Percentiles rank a stretch among this genome's conserved stretches.
Evolutionary conservation across 768 basidiomycete species (phyloP).

Genomic region (Infundibulicybe gibba): DNA sequence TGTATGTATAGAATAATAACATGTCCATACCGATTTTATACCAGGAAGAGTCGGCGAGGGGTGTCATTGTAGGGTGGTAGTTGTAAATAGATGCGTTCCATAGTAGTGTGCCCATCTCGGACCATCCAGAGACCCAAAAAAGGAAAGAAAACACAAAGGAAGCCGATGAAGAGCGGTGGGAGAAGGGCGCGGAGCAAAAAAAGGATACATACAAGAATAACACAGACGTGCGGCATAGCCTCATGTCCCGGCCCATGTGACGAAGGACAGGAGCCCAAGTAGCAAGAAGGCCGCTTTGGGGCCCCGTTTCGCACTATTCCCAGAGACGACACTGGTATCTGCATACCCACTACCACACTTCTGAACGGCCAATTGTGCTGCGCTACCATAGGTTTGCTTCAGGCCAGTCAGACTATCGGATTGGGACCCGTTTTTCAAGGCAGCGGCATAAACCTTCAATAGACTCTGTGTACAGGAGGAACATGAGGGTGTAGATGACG

Average conservation of each 20-base stretch:
- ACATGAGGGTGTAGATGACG: constrained; percentile 49
- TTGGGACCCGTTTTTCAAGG: constrained; percentile 28
- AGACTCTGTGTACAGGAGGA: constrained; percentile 59
- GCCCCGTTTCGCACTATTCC: not conserved
- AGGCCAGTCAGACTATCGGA: constrained; percentile 20
- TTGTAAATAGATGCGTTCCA: no score
- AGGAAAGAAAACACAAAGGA: not conserved
- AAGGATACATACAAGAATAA: not conserved
- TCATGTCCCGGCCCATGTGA: not conserved
- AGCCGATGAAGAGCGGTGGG: not conserved
- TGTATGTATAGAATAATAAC: no score
- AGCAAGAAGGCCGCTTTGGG: constrained; percentile 3
- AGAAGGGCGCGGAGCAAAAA: not conserved
- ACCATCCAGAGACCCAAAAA: not conserved
- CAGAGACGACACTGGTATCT: constrained; percentile 3
- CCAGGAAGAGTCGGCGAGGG: no score
- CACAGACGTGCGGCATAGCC: not conserved
- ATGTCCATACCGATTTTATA: no score
- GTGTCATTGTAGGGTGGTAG: no score
- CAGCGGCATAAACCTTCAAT: constrained; percentile 49
- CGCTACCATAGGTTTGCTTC: constrained; percentile 42
- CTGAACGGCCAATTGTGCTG: constrained; percentile 39
- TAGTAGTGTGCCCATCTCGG: not conserved
- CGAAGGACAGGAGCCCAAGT: not conserved
- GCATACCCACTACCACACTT: constrained; percentile 55